A percentile compares a stretch with the other conserved stretches of the same genome.
Conservation (phyloP, 352 stramenopile genomes). For the Globisporangium emineosum region DNA sequence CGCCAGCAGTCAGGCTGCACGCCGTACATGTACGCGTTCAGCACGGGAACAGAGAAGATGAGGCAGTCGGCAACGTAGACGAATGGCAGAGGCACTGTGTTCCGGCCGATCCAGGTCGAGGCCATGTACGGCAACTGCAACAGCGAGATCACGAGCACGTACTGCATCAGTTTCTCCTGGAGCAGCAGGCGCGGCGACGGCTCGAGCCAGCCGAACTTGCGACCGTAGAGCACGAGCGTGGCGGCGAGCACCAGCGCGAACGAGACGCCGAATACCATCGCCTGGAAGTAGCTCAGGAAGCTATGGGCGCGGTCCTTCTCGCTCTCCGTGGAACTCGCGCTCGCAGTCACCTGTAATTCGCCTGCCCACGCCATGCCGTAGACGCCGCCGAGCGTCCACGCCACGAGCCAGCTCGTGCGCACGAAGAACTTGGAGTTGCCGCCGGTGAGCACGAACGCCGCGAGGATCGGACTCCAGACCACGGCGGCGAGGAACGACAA, state of each 20-base stretch:
- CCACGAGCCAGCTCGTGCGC: constrained; percentile 45
- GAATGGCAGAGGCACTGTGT: constrained; percentile 18
- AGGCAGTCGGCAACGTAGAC: constrained; percentile 47
- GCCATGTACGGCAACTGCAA: constrained; percentile 57
- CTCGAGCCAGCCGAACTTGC: constrained; percentile 39
- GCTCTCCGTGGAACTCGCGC: neutral
- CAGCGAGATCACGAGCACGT: constrained; percentile 27
- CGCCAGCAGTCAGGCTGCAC: constrained; percentile 49
- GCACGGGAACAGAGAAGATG: constrained; percentile 50
- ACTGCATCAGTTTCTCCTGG: constrained; percentile 19
- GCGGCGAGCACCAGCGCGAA: constrained; percentile 25
- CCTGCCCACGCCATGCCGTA: constrained; percentile 48
- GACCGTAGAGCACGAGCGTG: constrained; percentile 41
- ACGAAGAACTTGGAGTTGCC: constrained; percentile 48
- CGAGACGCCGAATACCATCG: constrained; percentile 42
- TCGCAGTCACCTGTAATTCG: constrained; percentile 4
- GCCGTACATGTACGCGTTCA: constrained; percentile 64
- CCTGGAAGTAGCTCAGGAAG: constrained; percentile 29
- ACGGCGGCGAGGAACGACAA: constrained; percentile 68
- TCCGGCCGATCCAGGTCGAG: constrained; percentile 29
- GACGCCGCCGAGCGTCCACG: constrained; percentile 38
- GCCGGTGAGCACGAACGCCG: constrained; percentile 58
- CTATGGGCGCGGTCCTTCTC: constrained; percentile 21
- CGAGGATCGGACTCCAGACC: constrained; percentile 67
- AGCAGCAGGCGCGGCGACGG: constrained; percentile 45